Evolutionary conservation across 2,329 filamentous ascomycete genomes (phyloP), one percentile per base, ranked within the genome.

Genomic region (Exophiala phaeomuriformis): DNA sequence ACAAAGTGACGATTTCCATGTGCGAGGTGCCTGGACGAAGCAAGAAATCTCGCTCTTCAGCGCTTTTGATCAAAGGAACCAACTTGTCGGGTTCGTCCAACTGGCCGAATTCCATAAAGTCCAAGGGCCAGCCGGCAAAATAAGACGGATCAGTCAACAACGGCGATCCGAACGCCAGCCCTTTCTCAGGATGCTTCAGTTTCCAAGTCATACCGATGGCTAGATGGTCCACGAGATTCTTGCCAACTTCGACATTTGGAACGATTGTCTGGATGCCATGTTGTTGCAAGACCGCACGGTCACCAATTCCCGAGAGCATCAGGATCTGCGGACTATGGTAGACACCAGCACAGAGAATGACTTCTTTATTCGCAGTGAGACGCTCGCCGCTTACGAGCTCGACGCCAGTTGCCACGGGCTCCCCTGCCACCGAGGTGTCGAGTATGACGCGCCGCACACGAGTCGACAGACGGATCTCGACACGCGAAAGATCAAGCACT

Each of bases 321-420:
- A 67, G 58, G n/a, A 67, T 61, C 49, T 74, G 71, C 0, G 72
- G 73, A 1, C 69, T 72, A 36, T 71, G 69, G 53, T 73, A 72
- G 1, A 66, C 64, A 19, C 72, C 73, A 1, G 71, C 72, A 0
- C 72, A 72, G 1, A 75, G 51, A 29, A 76, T 72, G 28, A 75
- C 69, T 57, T 75, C 72, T 39, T 71, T 69, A 8, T 62, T 66
- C 1, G 70, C 69, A 0, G 51, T 50, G 32, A 66, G 46, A 52
- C 59, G 49, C 42, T 54, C 49, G 8, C 52, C 56, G 12, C 7
- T 60, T 39, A 12, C 64, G 51, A 67, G 48, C 42, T 66, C 55
- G 8, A 69, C 64, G 8, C 65, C 65, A 3, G 49, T 59, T 3
- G 64, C 66, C 41, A 42, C 19, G 2, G 46, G 48, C 12, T 48